Evolutionary conservation across 345 rosid species (phyloP).

Genomic region (Cardiospermum halicacabum): DNA sequence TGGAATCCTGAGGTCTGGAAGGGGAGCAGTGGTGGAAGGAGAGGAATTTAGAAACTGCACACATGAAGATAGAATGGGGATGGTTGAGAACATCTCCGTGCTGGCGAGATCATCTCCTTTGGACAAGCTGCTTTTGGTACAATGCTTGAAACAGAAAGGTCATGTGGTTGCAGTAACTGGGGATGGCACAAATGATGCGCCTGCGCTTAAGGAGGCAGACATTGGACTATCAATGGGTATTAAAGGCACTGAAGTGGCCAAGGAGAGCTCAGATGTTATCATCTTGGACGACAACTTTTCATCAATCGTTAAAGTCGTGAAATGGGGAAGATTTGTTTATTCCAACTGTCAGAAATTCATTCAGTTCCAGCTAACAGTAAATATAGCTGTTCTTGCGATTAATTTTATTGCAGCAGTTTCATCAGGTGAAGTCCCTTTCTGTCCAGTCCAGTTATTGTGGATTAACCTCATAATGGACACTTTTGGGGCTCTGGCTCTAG

Average conservation of each 20-base stretch:
- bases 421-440: conserved; percentile 59
- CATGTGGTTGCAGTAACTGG: conserved; percentile 74
- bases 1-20: conserved; percentile 44
- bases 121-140: conserved; percentile 75
- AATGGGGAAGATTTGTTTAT: conserved; percentile 78
- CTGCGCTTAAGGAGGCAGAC: conserved; percentile 69
- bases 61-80: conserved; percentile 36
- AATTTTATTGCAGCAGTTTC: conserved; percentile 73
- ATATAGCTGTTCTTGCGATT: conserved; percentile 59
- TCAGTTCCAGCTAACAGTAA: conserved; percentile 72
- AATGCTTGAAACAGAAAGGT: conserved; percentile 59
- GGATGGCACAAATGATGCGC: conserved; percentile 79
- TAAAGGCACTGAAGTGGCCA: conserved; percentile 75
- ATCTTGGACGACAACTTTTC: conserved; percentile 72
- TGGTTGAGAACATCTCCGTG: conserved; percentile 51
- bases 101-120: conserved; percentile 80
- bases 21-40: conserved; percentile 54
- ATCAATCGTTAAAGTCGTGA: conserved; percentile 53
- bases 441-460: conserved; percentile 70
- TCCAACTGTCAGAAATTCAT: conserved; percentile 72
- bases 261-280: conserved; percentile 75
- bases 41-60: conserved; percentile 45
- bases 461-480: conserved; percentile 81
- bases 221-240: conserved; percentile 79
- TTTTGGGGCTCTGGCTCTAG: conserved; percentile 67